These are phyloP conservation scores for Biscogniauxia marginata DNA, from an alignment of 2,329 filamentous ascomycete genomes.

Conservation along the genomic window DNA sequence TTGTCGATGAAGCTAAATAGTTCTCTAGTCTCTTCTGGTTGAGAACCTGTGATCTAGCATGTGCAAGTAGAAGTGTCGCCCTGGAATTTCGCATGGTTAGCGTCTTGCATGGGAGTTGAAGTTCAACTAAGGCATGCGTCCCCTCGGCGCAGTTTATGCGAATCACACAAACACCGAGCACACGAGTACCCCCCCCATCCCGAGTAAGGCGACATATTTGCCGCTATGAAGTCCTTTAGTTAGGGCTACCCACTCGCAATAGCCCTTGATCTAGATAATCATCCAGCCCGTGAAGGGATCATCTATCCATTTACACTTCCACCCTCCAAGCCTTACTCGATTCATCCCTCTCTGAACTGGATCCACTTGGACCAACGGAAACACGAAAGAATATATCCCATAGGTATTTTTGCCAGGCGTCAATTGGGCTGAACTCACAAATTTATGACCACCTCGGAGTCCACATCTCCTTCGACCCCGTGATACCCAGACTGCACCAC, in stretches of 20 bases:
- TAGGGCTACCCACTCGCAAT: background rate
- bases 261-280: background rate
- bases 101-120: background rate
- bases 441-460: slow-evolving; percentile 91
- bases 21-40: slow-evolving; percentile 88
- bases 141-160: background rate
- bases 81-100: slow-evolving; percentile 42
- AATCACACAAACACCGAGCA: background rate
- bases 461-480: slow-evolving; percentile 84
- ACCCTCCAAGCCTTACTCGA: background rate
- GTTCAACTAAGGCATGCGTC: background rate
- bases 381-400: background rate
- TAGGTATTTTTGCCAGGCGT: background rate
- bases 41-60: slow-evolving; percentile 76
- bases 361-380: background rate
- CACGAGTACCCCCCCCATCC: background rate
- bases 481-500: slow-evolving; percentile 85
- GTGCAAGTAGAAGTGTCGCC: slow-evolving; percentile 85
- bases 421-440: slow-evolving; percentile 53
- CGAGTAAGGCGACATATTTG: background rate
- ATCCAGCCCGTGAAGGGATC: background rate
- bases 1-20: slow-evolving; percentile 76
- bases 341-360: background rate
- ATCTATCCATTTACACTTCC: background rate
- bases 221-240: no score